A percentile compares a stretch with the other conserved stretches of the same genome.
Conservation (phyloP, 495 filamentous ascomycete species). For the Jackrogersella multiformis region DNA sequence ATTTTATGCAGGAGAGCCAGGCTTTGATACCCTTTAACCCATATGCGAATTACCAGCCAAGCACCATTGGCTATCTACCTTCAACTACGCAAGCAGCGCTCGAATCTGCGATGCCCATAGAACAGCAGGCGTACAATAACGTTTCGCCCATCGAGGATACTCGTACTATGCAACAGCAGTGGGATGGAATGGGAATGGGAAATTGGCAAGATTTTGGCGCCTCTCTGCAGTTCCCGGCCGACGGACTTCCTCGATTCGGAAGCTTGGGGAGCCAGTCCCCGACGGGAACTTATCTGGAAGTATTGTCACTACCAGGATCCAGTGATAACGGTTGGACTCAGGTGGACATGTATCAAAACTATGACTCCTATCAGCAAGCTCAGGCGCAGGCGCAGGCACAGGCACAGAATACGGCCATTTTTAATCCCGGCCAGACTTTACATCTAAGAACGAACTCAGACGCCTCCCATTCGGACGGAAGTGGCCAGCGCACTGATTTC, state of each 20-base stretch:
- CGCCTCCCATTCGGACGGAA: slow-evolving; percentile 76
- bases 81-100: slow-evolving; percentile 72
- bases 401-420: slow-evolving; percentile 69
- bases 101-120: slow-evolving; percentile 70
- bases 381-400: slow-evolving; percentile 61
- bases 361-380: slow-evolving; percentile 57
- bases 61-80: slow-evolving; percentile 74
- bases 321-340: slow-evolving; percentile 87
- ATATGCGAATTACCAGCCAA: slow-evolving; percentile 62
- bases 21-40: slow-evolving; percentile 60
- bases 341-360: slow-evolving; percentile 67
- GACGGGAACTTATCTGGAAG: slow-evolving; percentile 82
- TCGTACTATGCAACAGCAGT: slow-evolving; percentile 67
- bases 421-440: slow-evolving; percentile 86
- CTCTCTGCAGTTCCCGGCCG: slow-evolving; percentile 61
- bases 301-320: slow-evolving; percentile 77
- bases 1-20: slow-evolving; percentile 59
- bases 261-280: slow-evolving; percentile 81
- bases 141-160: slow-evolving; percentile 71
- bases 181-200: slow-evolving; percentile 59
- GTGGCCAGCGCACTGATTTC: slow-evolving; percentile 65
- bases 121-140: slow-evolving; percentile 65
- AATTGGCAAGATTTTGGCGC: slow-evolving; percentile 79
- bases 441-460: slow-evolving; percentile 86
- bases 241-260: slow-evolving; percentile 64